Conservation (phyloP, 164 flowering plant species). For the Chloranthus sessilifolius region DNA sequence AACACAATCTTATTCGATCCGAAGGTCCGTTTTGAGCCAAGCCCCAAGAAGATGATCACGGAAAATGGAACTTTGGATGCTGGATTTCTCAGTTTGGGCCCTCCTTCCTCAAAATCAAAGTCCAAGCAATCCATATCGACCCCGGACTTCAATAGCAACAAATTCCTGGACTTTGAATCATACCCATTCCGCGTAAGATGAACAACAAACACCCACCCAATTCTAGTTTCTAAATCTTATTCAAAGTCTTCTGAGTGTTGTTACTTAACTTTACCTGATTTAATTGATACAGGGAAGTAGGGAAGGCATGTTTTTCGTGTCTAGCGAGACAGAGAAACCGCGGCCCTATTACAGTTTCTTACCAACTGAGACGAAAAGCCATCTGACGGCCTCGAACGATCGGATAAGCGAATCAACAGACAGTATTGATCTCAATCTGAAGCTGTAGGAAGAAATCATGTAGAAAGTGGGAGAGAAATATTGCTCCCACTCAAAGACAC, state of each 20-base stretch:
- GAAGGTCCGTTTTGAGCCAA: no score
- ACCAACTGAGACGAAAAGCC: not conserved
- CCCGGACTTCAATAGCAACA: no score
- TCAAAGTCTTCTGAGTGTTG: not conserved
- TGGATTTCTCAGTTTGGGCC: conserved; percentile 24
- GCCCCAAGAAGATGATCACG: not conserved
- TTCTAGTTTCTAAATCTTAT: not conserved
- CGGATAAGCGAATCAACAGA: conserved; percentile 6
- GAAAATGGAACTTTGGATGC: conserved; percentile 13
- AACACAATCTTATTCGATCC: no score
- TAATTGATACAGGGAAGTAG: conserved; percentile 14
- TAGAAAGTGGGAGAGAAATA: no score
- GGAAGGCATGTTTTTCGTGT: not conserved
- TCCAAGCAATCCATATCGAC: conserved; percentile 5
- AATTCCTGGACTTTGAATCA: conserved; percentile 10
- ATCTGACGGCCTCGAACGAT: not conserved
- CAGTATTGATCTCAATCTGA: conserved; percentile 19
- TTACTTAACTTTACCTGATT: not conserved
- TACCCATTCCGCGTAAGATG: conserved; percentile 4
- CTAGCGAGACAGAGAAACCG: not conserved
- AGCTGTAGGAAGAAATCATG: no score
- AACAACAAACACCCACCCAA: not conserved
- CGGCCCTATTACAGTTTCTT: conserved; percentile 15
- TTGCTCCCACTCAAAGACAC: no score
- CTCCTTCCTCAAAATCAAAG: conserved; percentile 9